A percentile compares a stretch with the other conserved stretches of the same genome.
phyloP scores from a whole-genome alignment of 495 filamentous ascomycete species.

The Schizothecium vesticola region DNA sequence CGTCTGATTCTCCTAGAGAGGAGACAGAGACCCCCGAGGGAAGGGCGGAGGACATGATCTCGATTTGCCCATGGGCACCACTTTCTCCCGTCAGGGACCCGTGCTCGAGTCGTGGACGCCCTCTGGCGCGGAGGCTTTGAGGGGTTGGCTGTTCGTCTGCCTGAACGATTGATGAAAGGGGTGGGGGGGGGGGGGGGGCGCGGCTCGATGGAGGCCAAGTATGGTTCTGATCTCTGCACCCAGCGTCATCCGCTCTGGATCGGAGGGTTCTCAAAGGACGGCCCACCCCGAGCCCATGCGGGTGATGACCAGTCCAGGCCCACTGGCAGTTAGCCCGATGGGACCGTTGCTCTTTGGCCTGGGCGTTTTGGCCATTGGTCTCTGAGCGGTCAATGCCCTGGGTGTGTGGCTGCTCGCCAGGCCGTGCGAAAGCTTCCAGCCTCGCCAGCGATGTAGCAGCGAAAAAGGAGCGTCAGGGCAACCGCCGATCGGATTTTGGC shows the following conservation, averaged over 20 bases:
- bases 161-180: conserved; percentile 7
- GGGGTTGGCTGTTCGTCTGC: background rate
- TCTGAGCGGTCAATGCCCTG: background rate
- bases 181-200: background rate
- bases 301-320: background rate
- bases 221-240: conserved; percentile 15
- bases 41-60: background rate
- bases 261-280: conserved; percentile 17
- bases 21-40: background rate
- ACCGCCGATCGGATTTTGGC: background rate
- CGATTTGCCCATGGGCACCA: background rate
- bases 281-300: background rate
- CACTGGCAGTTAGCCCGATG: conserved; percentile 1
- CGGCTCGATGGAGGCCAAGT: background rate
- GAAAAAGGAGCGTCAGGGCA: background rate
- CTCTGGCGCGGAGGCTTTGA: background rate
- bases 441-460: background rate
- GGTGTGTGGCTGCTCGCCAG: background rate
- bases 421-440: background rate
- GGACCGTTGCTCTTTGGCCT: background rate
- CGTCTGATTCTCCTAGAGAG: background rate
- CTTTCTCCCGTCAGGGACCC: background rate
- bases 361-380: background rate
- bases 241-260: conserved; percentile 11
- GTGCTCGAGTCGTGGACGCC: background rate